Percentiles rank a stretch among this genome's conserved stretches.
Evolutionary conservation across 2,329 filamentous ascomycete genomes (phyloP).

Genomic region (Teratosphaeria epicoccoides): DNA sequence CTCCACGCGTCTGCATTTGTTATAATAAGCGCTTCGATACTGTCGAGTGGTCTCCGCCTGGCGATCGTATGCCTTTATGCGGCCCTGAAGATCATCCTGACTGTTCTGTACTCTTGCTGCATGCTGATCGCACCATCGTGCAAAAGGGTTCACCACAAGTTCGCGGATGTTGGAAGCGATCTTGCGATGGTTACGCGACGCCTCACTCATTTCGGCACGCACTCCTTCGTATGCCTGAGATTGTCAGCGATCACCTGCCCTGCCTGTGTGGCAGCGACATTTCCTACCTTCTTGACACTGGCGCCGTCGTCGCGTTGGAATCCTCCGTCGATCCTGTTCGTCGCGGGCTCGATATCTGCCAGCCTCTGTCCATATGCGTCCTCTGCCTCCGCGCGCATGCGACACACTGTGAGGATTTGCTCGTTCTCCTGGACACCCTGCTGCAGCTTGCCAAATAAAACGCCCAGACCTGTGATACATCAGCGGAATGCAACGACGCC

Average conservation of each 20-base stretch:
- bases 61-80: constrained; percentile 86
- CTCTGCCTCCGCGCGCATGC: constrained; percentile 90
- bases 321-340: constrained; percentile 72
- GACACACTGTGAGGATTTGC: constrained; percentile 82
- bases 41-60: constrained; percentile 88
- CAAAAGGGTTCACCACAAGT: constrained; percentile 86
- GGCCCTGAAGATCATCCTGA: constrained; percentile 82
- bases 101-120: constrained; percentile 83
- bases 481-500: background rate
- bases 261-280: background rate
- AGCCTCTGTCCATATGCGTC: constrained; percentile 76
- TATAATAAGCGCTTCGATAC: constrained; percentile 92
- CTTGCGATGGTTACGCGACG: constrained; percentile 80
- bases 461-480: constrained; percentile 56
- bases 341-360: constrained; percentile 67
- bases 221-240: constrained; percentile 83
- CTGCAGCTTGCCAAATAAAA: constrained; percentile 92
- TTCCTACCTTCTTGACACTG: constrained; percentile 74
- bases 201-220: constrained; percentile 83
- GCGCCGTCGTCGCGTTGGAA: constrained; percentile 90
- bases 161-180: constrained; percentile 95
- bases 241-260: constrained; percentile 5
- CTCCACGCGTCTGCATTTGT: constrained; percentile 93
- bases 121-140: constrained; percentile 92
- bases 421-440: constrained; percentile 93